These are phyloP conservation scores for Orbilia javanica DNA, from an alignment of 2,329 filamentous ascomycete species.

Conservation along the genomic window DNA sequence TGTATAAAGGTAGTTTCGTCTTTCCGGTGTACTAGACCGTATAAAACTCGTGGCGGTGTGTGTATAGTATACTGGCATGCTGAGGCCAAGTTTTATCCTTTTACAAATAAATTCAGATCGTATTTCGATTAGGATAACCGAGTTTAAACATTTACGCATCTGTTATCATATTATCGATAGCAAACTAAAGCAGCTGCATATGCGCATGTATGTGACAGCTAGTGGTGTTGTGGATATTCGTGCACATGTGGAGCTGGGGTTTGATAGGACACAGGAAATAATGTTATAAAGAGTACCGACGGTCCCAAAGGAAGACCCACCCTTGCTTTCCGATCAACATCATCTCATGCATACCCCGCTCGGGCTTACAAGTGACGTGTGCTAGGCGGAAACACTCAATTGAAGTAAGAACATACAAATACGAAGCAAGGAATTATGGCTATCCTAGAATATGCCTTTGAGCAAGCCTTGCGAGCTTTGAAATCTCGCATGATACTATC, in stretches of 20 bases:
- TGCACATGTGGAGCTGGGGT: background rate
- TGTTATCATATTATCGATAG: constrained; percentile 6
- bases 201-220: background rate
- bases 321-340: background rate
- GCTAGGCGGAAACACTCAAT: background rate
- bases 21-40: no score
- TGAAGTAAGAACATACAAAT: background rate
- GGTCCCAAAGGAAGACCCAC: background rate
- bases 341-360: constrained; percentile 37
- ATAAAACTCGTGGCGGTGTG: no score
- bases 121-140: background rate
- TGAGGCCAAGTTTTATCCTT: no score
- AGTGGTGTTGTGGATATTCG: background rate
- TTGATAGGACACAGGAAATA: background rate
- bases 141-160: background rate
- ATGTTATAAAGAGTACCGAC: constrained; percentile 7
- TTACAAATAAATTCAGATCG: background rate
- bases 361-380: background rate
- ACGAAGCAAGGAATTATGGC: background rate
- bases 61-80: no score
- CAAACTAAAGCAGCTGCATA: background rate
- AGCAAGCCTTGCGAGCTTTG: background rate
- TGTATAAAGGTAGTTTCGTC: no score
- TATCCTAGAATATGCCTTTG: background rate
- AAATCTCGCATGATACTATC: background rate